A percentile compares a stretch with the other conserved stretches of the same genome.
phyloP scores from a whole-genome alignment of 179 eudicot species.

The Sideroxylon spinosum region DNA sequence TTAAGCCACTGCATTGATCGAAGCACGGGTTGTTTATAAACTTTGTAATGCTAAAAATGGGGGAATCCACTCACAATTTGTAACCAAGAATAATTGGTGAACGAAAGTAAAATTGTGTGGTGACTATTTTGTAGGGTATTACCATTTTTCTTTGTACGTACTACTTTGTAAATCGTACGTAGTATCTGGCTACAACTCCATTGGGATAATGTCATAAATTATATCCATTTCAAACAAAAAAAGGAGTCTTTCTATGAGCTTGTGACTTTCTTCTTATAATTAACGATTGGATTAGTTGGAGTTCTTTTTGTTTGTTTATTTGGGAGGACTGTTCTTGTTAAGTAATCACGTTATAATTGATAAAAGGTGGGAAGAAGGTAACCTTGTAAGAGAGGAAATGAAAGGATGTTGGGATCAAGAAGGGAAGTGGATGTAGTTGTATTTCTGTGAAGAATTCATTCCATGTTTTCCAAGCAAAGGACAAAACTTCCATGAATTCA shows the following conservation, averaged over 20 bases:
- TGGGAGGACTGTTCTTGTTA: background rate
- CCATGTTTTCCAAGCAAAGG: conserved; percentile 58
- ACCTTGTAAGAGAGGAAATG: conserved; percentile 48
- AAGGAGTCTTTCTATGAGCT: background rate
- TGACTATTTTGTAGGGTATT: too few species aligned
- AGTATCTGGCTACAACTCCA: too few species aligned
- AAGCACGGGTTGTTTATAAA: too few species aligned
- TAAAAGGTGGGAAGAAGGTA: conserved; percentile 57
- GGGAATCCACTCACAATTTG: too few species aligned
- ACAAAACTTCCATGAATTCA: conserved; percentile 32
- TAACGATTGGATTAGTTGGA: background rate
- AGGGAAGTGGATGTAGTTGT: conserved; percentile 60
- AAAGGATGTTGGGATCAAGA: conserved; percentile 51
- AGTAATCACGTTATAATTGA: background rate
- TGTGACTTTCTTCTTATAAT: background rate
- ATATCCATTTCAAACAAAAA: background rate
- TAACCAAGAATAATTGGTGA: too few species aligned
- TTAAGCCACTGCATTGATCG: too few species aligned
- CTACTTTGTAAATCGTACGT: too few species aligned
- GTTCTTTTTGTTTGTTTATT: too few species aligned
- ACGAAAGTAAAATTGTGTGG: too few species aligned
- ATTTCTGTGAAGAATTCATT: conserved; percentile 37
- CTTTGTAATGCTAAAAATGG: too few species aligned
- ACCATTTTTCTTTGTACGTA: too few species aligned
- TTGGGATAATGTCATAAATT: too few species aligned